Conservation (phyloP, 176 grass and related monocot species). For the Canna indica region DNA sequence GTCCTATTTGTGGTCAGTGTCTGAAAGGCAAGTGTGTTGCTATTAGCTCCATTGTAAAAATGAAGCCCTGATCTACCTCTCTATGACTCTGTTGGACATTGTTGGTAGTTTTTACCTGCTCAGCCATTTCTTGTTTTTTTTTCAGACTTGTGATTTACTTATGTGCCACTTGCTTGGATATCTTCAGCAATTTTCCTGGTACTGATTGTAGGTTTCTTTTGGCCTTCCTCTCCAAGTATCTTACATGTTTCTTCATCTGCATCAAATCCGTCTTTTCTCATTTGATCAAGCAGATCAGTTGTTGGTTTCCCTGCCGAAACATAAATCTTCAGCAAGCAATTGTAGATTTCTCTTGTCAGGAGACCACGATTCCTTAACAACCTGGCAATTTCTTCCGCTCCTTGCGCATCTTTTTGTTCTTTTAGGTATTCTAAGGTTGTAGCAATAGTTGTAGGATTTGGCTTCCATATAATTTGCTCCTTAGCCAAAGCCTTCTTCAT, state of each 20-base stretch:
- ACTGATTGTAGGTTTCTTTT: too few species aligned
- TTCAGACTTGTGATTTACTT: too few species aligned
- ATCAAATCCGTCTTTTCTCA: conserved; percentile 45
- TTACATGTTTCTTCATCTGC: conserved; percentile 36
- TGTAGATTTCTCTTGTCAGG: conserved; percentile 44
- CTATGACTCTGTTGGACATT: too few species aligned
- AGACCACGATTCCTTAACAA: conserved; percentile 24
- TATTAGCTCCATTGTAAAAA: too few species aligned
- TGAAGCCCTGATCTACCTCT: too few species aligned
- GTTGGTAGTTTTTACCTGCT: too few species aligned
- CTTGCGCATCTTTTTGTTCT: conserved; percentile 46
- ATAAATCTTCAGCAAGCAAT: conserved; percentile 41
- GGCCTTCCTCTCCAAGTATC: conserved; percentile 29
- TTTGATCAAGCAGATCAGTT: conserved; percentile 35
- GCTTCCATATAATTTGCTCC: conserved; percentile 27
- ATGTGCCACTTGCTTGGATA: too few species aligned
- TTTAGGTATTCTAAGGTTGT: conserved; percentile 33
- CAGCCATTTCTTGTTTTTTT: too few species aligned
- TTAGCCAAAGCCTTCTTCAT: conserved; percentile 36
- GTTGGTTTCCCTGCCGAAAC: conserved; percentile 18
- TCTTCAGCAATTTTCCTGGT: too few species aligned
- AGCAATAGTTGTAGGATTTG: conserved; percentile 27
- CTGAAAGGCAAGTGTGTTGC: too few species aligned
- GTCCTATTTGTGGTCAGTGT: too few species aligned
- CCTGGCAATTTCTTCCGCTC: conserved; percentile 40